Base-by-base conservation (phyloP, 768 basidiomycete species). In the Boletellus ananas region DNA sequence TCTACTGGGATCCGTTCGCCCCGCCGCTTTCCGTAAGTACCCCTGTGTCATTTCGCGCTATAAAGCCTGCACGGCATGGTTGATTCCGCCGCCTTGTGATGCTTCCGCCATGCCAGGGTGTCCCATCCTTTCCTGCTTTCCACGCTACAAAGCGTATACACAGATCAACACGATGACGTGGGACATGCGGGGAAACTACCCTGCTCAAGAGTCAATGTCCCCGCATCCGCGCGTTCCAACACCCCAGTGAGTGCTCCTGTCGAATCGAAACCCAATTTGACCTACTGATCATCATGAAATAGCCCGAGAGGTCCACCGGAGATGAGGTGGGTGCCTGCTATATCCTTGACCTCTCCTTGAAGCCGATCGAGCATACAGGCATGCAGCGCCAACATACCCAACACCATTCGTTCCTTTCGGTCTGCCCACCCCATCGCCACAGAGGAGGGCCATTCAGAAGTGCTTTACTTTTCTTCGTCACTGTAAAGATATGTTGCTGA, bases 61-160 rank as follows among this genome's bases (percentile, higher is more conserved):
- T 70, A 68, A 64, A 69, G 56, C 45, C 20, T 29, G 39, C 34
- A 27, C 35, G 1, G 42, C 47, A 21, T 11, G 20, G 50, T 41
- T 10, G 18, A 21, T 41, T 40, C 17, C 53, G 36, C 39, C 11
- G 50, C 54, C 45, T 45, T 23, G 49, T 43, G 50, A 47, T 46
- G 45, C 51, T 52, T 43, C 34, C 54, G 31, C 33, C 53, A 68
- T 68, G 66, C 52, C 68, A 47, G 55, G 66, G 52, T 68, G 66
- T 51, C 64, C 68, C 17, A 14, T 59, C 38, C 49, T 70, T 27
- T 58, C 64, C 3, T 64, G 50, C 45, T 70, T 68, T 40, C 68
- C 66, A 11, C 68, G 64, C 56, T 66, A 68, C 5, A 70, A 58
- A 38, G 52, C 66, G 38, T 70, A 70, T 21, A 70, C 61, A 6